A percentile compares a stretch with the other conserved stretches of the same genome.
These are phyloP conservation scores for Tripidium arundinaceum DNA, from an alignment of 202 grass and related monocot genomes.

Conservation along the genomic window DNA sequence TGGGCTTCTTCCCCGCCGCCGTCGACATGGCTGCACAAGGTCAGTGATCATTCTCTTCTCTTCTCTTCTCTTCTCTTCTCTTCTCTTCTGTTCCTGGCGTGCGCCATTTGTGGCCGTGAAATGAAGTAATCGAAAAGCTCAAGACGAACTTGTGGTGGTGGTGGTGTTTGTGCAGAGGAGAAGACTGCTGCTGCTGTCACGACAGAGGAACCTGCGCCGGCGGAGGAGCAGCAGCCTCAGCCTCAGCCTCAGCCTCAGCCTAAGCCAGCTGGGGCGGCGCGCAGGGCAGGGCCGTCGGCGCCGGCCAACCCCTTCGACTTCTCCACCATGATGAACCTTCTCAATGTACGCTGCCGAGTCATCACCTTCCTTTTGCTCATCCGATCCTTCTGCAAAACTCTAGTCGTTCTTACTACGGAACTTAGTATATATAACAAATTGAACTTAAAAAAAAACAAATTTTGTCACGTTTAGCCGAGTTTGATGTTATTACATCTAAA, in stretches of 20 bases:
- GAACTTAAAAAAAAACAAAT: not conserved
- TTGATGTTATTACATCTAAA: not conserved
- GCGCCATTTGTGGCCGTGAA: not conserved
- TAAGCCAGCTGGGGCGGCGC: not conserved
- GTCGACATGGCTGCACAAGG: conserved; percentile 74
- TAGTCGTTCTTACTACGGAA: too few relatives aligned
- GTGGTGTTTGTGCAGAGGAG: conserved; percentile 40
- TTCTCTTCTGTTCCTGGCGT: not conserved
- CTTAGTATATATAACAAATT: too few relatives aligned
- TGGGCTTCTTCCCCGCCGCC: not conserved
- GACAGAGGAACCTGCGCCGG: conserved; percentile 41
- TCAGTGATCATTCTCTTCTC: conserved; percentile 1
- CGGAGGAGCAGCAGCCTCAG: conserved; percentile 23
- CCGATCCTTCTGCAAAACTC: not conserved
- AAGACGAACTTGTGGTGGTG: not conserved
- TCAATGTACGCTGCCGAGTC: conserved; percentile 55
- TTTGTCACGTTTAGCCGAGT: not conserved
- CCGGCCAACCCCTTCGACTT: conserved; percentile 82
- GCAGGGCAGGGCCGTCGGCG: conserved; percentile 28
- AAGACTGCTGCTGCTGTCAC: conserved; percentile 36
- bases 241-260: not conserved
- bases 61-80: not conserved
- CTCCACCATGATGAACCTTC: conserved; percentile 73
- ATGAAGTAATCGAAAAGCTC: not conserved
- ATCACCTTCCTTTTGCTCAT: not conserved